Conservation (phyloP, 371 early-diverging fungal species). For the Zopfochytrium polystomum region DNA sequence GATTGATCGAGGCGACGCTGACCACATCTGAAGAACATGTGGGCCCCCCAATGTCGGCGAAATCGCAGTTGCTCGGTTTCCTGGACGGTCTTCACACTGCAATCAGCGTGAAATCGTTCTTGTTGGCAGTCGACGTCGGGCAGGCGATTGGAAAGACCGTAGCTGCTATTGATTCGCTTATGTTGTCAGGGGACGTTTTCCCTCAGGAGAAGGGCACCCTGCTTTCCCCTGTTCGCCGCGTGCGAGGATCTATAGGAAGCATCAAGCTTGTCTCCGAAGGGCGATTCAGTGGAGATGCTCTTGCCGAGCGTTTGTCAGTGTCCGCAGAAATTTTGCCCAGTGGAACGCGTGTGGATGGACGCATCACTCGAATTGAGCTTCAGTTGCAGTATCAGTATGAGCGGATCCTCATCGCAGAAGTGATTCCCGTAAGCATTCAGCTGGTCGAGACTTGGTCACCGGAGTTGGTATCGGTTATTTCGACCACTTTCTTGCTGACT, state of each 20-base stretch:
- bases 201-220: not conserved
- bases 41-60: too few species aligned
- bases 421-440: constrained; percentile 36
- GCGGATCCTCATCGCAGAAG: constrained; percentile 55
- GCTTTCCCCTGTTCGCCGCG: constrained; percentile 35
- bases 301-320: too few species aligned
- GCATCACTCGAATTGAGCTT: constrained; percentile 43
- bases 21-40: too few species aligned
- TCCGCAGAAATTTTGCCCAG: too few species aligned
- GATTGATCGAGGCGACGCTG: too few species aligned
- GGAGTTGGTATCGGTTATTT: not conserved
- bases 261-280: too few species aligned
- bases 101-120: constrained; percentile 48
- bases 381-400: constrained; percentile 69
- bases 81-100: constrained; percentile 40
- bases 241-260: too few species aligned
- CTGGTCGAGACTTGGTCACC: constrained; percentile 24
- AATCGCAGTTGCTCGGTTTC: too few species aligned
- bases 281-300: constrained; percentile 54
- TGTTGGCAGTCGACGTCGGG: constrained; percentile 66
- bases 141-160: constrained; percentile 69
- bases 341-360: too few species aligned
- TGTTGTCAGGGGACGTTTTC: constrained; percentile 10
- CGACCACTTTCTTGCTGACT: constrained; percentile 23
- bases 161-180: constrained; percentile 6